These are phyloP conservation scores for Lophium mytilinum DNA, from an alignment of 495 filamentous ascomycete genomes.

Conservation along the genomic window DNA sequence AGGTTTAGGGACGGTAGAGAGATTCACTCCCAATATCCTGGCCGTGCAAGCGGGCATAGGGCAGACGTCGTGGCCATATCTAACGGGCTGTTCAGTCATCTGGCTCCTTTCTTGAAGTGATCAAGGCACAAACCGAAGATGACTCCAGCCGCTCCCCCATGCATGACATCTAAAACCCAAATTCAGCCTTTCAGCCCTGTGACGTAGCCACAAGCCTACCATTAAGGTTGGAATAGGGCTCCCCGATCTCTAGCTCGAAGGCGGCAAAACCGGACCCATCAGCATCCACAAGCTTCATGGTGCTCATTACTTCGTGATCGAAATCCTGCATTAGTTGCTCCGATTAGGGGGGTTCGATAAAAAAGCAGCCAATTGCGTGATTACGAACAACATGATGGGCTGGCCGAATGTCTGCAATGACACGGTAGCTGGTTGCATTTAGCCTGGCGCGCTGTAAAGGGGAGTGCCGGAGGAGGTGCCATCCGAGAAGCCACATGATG, in stretches of 20 bases:
- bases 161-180: slow-evolving; percentile 29
- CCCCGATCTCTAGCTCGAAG: slow-evolving; percentile 16
- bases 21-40: slow-evolving; percentile 39
- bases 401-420: slow-evolving; percentile 11
- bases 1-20: too few species aligned
- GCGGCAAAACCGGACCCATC: slow-evolving; percentile 20
- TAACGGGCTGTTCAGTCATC: too few species aligned
- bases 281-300: slow-evolving; percentile 33
- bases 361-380: background rate
- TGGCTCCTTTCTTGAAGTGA: too few species aligned
- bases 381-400: slow-evolving; percentile 17
- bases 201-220: background rate
- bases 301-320: slow-evolving; percentile 34
- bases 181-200: background rate
- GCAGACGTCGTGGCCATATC: slow-evolving; percentile 41
- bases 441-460: background rate
- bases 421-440: background rate
- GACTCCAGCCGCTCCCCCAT: slow-evolving; percentile 38
- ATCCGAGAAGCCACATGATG: background rate
- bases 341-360: background rate
- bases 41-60: slow-evolving; percentile 34
- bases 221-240: slow-evolving; percentile 25
- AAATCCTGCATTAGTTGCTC: slow-evolving; percentile 16
- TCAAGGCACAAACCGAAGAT: slow-evolving; percentile 38
- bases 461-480: background rate